Base-by-base conservation (phyloP, 2,329 filamentous ascomycete species). In the Diaporthe nobilis region DNA sequence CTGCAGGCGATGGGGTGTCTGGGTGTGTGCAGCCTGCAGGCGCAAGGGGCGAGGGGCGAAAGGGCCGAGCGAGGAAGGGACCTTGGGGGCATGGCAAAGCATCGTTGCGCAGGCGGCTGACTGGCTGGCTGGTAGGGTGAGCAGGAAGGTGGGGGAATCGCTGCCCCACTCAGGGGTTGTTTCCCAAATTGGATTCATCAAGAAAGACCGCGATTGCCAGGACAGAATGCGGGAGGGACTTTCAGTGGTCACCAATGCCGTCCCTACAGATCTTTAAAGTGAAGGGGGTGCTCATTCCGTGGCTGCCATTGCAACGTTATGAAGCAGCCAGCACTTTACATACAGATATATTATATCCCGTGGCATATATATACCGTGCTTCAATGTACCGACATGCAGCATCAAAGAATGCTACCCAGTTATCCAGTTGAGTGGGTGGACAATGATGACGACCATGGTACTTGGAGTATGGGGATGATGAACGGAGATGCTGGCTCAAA, bases 161-260 rank as follows among this genome's bases (percentile, higher is more conserved):
- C 44, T 28, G 65, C 22, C 31, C 65, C 65, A 28, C 65, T 70
- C 65, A 70, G 65, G 65, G 65, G 65, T 22, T 42, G 34, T 39
- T 55, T 70, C 49, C 49, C 34, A 70, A 67, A 55, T 55, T 70
- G 49, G 65, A 55, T 28, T 55, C 65, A 28, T 42, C 65, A 55
- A 55, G 15, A 68, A 31, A 47, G n/a, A 49, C 42, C 44, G 44
- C 47, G 22, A 12, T 25, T 68, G 63, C 63, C 44, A 51, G 44
- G 2, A 22, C 15, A n/a, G 17, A 13, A 60, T 60, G 31, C 20
- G 28, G 8, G 8, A 58, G 15, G 6, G 51, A 28, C 12, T 17
- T 47, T 22, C 44, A 47, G 17, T 22, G 44, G 44, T 22, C 44
- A 49, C 44, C 44, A 49, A 4, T 15, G 49, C 15, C 53, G 25